Conservation (phyloP, 2,329 filamentous ascomycete genomes). For the Sordariomycetes sp. region DNA sequence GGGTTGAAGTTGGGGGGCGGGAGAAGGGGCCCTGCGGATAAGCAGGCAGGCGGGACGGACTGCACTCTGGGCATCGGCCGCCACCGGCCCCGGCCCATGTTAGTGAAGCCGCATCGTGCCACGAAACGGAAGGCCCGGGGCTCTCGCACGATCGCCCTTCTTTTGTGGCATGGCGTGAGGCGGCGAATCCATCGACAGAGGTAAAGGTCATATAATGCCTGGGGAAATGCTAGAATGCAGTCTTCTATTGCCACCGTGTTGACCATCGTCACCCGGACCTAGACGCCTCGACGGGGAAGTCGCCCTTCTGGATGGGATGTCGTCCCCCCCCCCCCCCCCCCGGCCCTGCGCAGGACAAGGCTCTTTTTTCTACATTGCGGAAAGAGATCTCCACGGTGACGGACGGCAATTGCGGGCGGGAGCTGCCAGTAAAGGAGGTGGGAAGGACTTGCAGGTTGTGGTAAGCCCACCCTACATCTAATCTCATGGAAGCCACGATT, state of each 20-base stretch:
- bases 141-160: neutral
- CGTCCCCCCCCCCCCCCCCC: no score
- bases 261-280: no score
- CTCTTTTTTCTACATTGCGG: no score
- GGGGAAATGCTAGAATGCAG: no score
- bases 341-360: no score
- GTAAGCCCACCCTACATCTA: neutral
- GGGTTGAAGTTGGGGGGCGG: neutral
- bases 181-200: no score
- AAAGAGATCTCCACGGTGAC: no score
- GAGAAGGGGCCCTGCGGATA: no score
- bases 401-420: neutral
- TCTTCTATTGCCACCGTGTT: neutral
- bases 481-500: neutral
- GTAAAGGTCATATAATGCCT: no score
- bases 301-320: no score
- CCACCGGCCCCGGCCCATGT: neutral
- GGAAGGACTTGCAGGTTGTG: neutral
- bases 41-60: neutral
- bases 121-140: neutral
- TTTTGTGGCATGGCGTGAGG: neutral
- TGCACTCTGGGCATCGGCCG: neutral
- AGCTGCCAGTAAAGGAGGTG: neutral
- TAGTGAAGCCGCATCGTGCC: neutral
- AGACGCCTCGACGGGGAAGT: no score